Evolutionary conservation across 83 land plant genomes (phyloP), one percentile per base, ranked within the genome.

Genomic region (Thuja plicata): DNA sequence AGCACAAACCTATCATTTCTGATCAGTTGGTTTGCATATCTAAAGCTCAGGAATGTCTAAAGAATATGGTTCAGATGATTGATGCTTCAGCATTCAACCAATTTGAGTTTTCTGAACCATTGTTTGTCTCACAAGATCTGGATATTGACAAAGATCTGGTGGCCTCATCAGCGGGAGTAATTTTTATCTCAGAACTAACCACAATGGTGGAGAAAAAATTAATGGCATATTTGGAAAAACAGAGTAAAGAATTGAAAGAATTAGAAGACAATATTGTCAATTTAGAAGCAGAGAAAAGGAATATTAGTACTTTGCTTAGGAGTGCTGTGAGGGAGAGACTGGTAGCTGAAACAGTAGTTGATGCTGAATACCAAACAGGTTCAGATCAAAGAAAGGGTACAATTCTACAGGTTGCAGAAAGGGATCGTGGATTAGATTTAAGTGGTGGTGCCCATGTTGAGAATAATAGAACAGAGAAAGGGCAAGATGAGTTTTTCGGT

Each of bases 261-360:
- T 86, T 97, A 73, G 92, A 95, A 84, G 94, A 92, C 43, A 92
- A 92, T 17, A 88, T 98, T 27, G 48, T 88, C 37, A 89, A 87
- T 41, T 89, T 97, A 84, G 88, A 92, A 52, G 93, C 87, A 87
- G 96, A 97, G 91, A 95, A 98, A 91, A 92, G 94, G 90, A 96
- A 97, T 87, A 91, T 97, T 84, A 95, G 95, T 71, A 89, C 95
- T 32, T 94, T 98, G 79, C 93, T 98, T 54, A 90, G 96, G 73
- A 94, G 94, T 89, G 96, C 97, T 60, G 85, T 98, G 85, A 91
- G 92, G 13, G 92, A 91, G 50, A 95, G 91, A 87, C 89, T 90
- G 40, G 73, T 91, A 86, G 89, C 73, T 79, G 80, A 90, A 87
- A 86, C 66, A 45, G 81, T 79, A 73, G 76, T 50, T 41, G 38